These are phyloP conservation scores for Blastobotrys muscicola DNA, from an alignment of 805 yeast species.

Conservation along the genomic window DNA sequence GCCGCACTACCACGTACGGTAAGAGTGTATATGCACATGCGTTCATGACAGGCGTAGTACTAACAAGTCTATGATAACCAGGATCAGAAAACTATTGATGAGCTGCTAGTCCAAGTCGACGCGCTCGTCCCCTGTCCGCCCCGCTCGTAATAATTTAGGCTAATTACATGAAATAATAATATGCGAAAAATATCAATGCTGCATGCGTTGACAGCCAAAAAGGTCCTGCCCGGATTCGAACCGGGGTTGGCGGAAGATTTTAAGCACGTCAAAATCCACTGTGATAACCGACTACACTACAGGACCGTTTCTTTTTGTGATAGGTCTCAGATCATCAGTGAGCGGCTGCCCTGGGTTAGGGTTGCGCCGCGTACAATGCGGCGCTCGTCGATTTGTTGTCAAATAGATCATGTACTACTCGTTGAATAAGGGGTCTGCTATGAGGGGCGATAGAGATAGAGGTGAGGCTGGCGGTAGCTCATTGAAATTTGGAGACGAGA, in stretches of 20 bases:
- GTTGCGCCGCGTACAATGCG: not conserved
- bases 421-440: not conserved
- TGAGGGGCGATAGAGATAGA: not conserved
- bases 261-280: not conserved
- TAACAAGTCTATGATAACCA: not conserved
- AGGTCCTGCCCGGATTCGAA: slow-evolving; percentile 32
- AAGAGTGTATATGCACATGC: too few species aligned
- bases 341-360: not conserved
- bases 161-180: not conserved
- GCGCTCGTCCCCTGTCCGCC: slow-evolving; percentile 32
- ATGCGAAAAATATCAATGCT: not conserved
- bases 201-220: not conserved
- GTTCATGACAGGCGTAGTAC: too few species aligned
- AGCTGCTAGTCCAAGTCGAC: slow-evolving; percentile 16
- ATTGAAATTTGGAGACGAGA: too few species aligned
- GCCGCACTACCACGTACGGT: too few species aligned
- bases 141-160: slow-evolving; percentile 21
- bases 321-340: not conserved
- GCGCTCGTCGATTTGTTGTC: too few species aligned
- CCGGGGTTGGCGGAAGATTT: slow-evolving; percentile 28
- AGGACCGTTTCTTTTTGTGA: not conserved
- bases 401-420: too few species aligned
- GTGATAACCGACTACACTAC: slow-evolving; percentile 4
- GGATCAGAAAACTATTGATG: not conserved
- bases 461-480: not conserved